Base-by-base conservation (phyloP, 441 rosid species). In the Cnidoscolus chayamansa region DNA sequence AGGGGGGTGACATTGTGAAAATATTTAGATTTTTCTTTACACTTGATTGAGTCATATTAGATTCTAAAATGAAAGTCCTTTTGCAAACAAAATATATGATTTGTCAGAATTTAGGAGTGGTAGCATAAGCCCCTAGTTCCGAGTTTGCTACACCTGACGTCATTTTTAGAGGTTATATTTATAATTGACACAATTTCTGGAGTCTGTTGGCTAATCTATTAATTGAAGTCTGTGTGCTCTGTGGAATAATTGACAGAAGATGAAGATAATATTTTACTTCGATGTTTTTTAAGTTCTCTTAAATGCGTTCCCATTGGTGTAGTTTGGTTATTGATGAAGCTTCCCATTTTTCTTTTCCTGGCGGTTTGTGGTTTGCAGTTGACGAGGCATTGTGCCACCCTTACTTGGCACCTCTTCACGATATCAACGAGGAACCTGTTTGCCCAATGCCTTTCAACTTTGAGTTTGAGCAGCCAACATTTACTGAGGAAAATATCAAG, bases 401-500 rank as follows among this genome's bases (percentile, higher is more conserved):
- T 4, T 94, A 92, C 80, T 77, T 94, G 79, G 90, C 90, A 17
- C 89, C 98, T 31, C 86, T 92, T 67, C 99, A 94, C 45, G 93
- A 92, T 72, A 83, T 92, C 80, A 94, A 89, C 7, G 98, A 92
- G 78, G 99, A 94, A 79, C 98, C 98, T 1, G 87, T 87, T 70
- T 92, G 98, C 80, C 82, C 84, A 12, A 85, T 78, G 77, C 97
- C 98, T 6, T 94, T 94, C 84, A 84, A 72, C 84, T 92, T 94
- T 63, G 94, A 94, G 80, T 94, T 94, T 66, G 98, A 94, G 83
- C 99, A 89, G 67, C 97, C 96, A 51, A 73, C 94, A 12, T 87
- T 92, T 80, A 75, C 97, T 3, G 99, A 94, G 76, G 98, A 92
- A 78, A 85, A 94, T 76, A 92, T 94, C 76, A 92, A 94, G 84